phyloP scores from a whole-genome alignment of 2,329 filamentous ascomycete genomes.

The Colletotrichum liriopes region DNA sequence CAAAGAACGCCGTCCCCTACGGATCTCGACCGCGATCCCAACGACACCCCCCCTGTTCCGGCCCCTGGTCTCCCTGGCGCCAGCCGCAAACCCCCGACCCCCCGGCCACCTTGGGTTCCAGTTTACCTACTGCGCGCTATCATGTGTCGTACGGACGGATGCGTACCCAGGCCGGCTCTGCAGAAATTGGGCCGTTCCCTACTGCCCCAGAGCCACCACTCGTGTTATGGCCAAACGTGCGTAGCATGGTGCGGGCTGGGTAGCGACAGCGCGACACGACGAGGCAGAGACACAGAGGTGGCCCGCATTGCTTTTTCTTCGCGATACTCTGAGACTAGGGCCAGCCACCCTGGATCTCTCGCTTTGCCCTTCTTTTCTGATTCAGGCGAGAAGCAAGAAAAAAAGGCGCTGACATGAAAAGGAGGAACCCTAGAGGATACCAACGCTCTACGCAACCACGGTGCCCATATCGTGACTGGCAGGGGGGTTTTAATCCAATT shows the following conservation, averaged over 20 bases:
- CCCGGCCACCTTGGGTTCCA: slow-evolving; percentile 10
- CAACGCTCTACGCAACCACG: background rate
- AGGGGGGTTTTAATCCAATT: slow-evolving; percentile 7
- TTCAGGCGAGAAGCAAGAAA: slow-evolving; percentile 30
- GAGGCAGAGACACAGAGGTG: slow-evolving; percentile 7
- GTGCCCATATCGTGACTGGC: slow-evolving; percentile 27
- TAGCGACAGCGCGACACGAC: slow-evolving; percentile 4
- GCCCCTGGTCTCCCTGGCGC: slow-evolving; percentile 16
- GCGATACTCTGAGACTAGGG: slow-evolving; percentile 40
- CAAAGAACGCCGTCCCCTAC: background rate
- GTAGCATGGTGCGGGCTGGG: slow-evolving; percentile 15
- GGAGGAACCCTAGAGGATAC: slow-evolving; percentile 1
- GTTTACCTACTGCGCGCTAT: slow-evolving; percentile 19
- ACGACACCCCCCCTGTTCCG: background rate
- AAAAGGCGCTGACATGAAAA: background rate
- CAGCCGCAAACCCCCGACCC: slow-evolving; percentile 1
- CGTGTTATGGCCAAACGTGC: slow-evolving; percentile 7
- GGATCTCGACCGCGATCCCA: slow-evolving; percentile 7
- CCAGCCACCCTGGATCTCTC: slow-evolving; percentile 34
- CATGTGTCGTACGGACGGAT: slow-evolving; percentile 21
- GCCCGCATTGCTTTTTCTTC: slow-evolving; percentile 38
- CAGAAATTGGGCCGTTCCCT: slow-evolving; percentile 15
- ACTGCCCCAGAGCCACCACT: slow-evolving; percentile 1
- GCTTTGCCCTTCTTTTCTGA: slow-evolving; percentile 36
- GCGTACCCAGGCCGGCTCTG: slow-evolving; percentile 13